These are phyloP conservation scores for Nepenthes gracilis DNA, from an alignment of 148 eudicot genomes.

Conservation along the genomic window DNA sequence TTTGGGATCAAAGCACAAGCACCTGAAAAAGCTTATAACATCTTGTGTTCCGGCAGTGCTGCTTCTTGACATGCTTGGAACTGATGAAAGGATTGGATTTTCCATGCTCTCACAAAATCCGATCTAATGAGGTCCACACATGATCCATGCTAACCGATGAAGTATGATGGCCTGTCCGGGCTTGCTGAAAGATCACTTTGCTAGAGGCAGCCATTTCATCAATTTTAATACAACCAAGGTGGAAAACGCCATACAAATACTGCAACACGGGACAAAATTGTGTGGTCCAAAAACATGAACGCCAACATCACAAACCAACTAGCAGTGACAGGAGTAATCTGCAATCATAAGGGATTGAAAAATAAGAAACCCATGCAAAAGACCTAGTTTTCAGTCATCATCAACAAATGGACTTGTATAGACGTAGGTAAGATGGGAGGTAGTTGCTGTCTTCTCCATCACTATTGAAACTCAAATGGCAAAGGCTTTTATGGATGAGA, in stretches of 20 bases:
- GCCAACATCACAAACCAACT: background rate
- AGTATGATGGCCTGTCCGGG: conserved; percentile 41
- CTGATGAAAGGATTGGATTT: conserved; percentile 38
- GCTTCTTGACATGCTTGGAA: conserved; percentile 59
- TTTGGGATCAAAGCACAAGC: conserved; percentile 51
- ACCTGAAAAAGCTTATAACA: conserved; percentile 34
- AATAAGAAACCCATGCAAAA: conserved; percentile 8
- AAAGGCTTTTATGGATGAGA: conserved; percentile 39
- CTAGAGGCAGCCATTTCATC: conserved; percentile 56
- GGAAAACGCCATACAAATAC: conserved; percentile 16
- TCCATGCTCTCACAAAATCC: conserved; percentile 60
- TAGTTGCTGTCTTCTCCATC: conserved; percentile 25
- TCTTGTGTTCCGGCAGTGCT: conserved; percentile 38
- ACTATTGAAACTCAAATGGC: conserved; percentile 32
- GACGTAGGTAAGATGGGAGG: too few species aligned
- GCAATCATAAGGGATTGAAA: background rate
- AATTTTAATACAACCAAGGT: conserved; percentile 22
- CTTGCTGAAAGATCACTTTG: conserved; percentile 50
- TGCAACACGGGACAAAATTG: conserved; percentile 34
- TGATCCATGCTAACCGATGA: conserved; percentile 40
- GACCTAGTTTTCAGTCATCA: background rate
- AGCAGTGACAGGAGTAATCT: background rate
- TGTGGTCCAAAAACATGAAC: background rate
- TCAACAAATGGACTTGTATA: too few species aligned
- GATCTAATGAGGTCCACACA: conserved; percentile 34